These are phyloP conservation scores for Sphaerosporella brunnea DNA, from an alignment of 495 filamentous ascomycete species.

Conservation along the genomic window DNA sequence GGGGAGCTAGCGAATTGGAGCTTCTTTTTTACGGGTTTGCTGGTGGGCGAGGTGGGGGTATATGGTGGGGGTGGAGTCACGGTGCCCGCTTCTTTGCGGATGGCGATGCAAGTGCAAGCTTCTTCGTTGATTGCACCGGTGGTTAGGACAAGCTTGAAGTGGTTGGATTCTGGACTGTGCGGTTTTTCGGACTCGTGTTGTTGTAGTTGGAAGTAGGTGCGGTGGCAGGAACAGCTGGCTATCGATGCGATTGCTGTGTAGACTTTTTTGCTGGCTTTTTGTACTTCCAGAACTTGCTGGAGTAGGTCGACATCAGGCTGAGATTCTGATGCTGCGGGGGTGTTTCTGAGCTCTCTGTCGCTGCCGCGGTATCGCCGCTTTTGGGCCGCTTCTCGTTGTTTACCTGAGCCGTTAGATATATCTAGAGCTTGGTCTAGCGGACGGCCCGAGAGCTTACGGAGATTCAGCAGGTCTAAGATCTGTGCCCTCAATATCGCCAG, in stretches of 20 bases:
- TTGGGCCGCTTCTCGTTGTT: not conserved
- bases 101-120: not conserved
- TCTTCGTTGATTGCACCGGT: not conserved
- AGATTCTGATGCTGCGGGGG: not conserved
- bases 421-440: too few relatives aligned
- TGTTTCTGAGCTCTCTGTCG: too few relatives aligned
- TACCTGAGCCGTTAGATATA: too few relatives aligned
- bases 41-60: not conserved
- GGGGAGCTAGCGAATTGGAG: not conserved
- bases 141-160: not conserved
- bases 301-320: not conserved
- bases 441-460: too few relatives aligned
- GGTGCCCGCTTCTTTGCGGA: not conserved
- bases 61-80: not conserved
- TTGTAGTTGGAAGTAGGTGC: conserved; percentile 3
- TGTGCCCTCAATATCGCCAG: not conserved
- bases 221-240: not conserved
- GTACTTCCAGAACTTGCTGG: not conserved
- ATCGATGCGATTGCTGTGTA: not conserved
- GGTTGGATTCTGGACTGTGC: not conserved
- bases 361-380: not conserved
- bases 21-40: not conserved
- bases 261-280: not conserved
- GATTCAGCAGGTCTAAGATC: not conserved
- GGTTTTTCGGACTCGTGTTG: not conserved